A percentile compares a stretch with the other conserved stretches of the same genome.
phyloP scores from a whole-genome alignment of 306 rosid genomes.

The Cicer bijugum region DNA sequence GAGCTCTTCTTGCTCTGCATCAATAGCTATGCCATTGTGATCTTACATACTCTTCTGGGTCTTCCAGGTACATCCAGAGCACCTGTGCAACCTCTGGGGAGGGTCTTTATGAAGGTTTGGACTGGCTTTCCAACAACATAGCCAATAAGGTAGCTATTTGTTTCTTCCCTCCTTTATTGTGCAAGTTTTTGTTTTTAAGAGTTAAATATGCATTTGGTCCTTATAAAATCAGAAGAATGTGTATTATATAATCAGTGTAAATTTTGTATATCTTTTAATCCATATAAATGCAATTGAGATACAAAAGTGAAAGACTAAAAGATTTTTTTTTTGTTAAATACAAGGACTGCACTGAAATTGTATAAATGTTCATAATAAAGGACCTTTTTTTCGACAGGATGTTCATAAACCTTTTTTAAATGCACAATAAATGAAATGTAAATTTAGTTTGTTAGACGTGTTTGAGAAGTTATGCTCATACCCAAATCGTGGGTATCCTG shows the following conservation, averaged over 20 bases:
- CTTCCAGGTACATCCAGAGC: conserved; percentile 97
- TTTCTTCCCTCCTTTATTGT: conserved; percentile 16
- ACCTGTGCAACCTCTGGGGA: conserved; percentile 99
- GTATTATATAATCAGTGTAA: too few species aligned
- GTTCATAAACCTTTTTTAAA: background rate
- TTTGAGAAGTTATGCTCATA: too few species aligned
- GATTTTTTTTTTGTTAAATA: background rate
- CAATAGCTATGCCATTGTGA: background rate
- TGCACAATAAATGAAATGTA: background rate
- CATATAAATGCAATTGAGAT: too few species aligned
- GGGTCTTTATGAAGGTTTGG: conserved; percentile 97
- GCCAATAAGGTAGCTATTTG: conserved; percentile 79
- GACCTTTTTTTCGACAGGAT: background rate
- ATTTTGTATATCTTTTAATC: too few species aligned
- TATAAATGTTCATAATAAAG: background rate
- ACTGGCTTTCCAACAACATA: conserved; percentile 99
- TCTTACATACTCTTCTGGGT: conserved; percentile 38
- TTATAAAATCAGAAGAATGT: background rate
- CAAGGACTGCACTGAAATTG: background rate
- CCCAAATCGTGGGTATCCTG: too few species aligned
- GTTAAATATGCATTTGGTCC: background rate
- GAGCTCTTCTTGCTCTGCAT: background rate
- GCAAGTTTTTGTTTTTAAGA: background rate
- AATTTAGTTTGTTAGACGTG: conserved; percentile 10
- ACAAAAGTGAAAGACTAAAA: background rate